Evolutionary conservation across 352 stramenopile genomes (phyloP), one percentile per base, ranked within the genome.

Genomic region (Globisporangium barbulae): DNA sequence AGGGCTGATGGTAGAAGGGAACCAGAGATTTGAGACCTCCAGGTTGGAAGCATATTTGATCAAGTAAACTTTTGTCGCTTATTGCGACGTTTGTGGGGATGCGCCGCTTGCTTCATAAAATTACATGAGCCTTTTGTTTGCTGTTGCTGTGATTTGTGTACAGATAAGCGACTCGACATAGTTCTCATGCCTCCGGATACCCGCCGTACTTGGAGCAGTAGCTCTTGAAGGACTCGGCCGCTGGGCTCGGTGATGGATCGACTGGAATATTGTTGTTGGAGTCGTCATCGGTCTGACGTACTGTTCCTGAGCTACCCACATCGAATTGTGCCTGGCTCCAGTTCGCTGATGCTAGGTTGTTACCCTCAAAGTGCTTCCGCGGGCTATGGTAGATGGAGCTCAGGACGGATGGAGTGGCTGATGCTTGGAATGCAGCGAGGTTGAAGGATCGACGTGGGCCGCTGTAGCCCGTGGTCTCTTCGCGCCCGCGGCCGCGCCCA

Each of bases 151-250:
- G 9, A 35, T 63, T 30, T 31, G 12, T 45, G 12, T 9, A 39
- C 50, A 56, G 30, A 33, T 30, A 42, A 13, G 12, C 19, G 21
- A 25, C 7, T 8, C 35, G 21, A 19, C 17, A 5, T n/a, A 2
- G 13, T 39, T 15, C 21, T 64, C 57, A 87, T 12, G 67, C 58
- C 17, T 91, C 83, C 58, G 84, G 79, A 41, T 94, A 94, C 17
- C 86, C 86, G 45, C 86, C 86, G 55, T 94, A 94, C 65, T 93
- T 94, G 25, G 86, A 94, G 79, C 86, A 94, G 49, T 92, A 93
- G 59, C 76, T 81, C 63, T 85, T 89, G 72, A 91, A 90, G 21
- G 79, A 76, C 47, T 74, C 70, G 50, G 68, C 69, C 28, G 67
- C 71, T 12, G 77, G 69, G 19, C 67, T 81, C 15, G 66, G 28